Evolutionary conservation across 805 yeast genomes (phyloP), one percentile per base, ranked within the genome.

Genomic region (Metschnikowia cubensis): DNA sequence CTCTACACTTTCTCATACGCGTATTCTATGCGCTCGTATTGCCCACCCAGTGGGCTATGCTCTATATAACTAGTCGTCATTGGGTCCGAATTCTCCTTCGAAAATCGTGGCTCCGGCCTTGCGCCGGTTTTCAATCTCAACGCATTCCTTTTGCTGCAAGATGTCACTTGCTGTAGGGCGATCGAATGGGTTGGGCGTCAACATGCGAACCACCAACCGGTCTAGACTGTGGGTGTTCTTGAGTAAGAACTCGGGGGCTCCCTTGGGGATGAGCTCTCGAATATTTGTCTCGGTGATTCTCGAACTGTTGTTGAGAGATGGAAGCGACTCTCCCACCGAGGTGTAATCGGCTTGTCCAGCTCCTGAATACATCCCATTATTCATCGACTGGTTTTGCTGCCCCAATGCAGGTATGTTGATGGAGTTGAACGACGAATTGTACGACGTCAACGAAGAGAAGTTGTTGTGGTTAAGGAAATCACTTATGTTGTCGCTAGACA

Each of bases 11-110:
- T 8, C 4, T 4, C 8, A 25, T 35, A 20, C 17, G 35, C 20
- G 21, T 21, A 25, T 20, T n/a, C 31, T 45, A 35, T 35, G 33
- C n/a, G n/a, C 36, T 38, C 45, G 20, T 45, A 10, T 36, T 37
- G 34, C 48, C 42, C 48, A 45, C 48, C 32, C 48, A 17, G 51
- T 48, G 51, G 48, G 53, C 42, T 32, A 34, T 35, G 46, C 46
- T 43, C 46, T 35, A 35, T 35, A 22, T 21, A 18, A 43, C 46
- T 41, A 50, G 21, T 64, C 64, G 31, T 57, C 59, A 35, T 53
- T 53, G 8, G 97, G 96, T 0, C 98, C 99, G 65, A 79, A 90
- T 57, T 94, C 97, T 17, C 97, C 98, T 70, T 92, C 99, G 61
- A 85, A 94, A 54, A 94, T 87, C 2, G 91, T 86, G 3, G 97